A percentile compares a stretch with the other conserved stretches of the same genome.
Evolutionary conservation across 768 basidiomycete species (phyloP).

Genomic region (Hygrophoropsis aurantiaca): DNA sequence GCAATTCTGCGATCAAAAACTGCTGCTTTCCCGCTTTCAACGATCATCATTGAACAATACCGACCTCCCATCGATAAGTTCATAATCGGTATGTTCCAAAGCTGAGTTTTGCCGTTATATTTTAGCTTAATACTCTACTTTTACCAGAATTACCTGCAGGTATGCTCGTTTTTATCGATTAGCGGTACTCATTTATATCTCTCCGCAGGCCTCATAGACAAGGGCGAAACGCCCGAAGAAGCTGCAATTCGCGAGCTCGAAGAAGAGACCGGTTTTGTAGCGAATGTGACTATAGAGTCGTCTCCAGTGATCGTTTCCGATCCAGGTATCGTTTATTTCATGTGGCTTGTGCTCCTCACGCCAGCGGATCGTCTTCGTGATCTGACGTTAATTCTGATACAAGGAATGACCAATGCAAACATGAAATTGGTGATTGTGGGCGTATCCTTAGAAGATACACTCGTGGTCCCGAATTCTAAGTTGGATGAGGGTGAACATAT

Average conservation of each 20-base stretch:
- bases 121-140: not conserved
- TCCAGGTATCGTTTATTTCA: slow-evolving; percentile 50
- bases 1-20: slow-evolving; percentile 77
- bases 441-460: slow-evolving; percentile 62
- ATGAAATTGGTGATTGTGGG: slow-evolving; percentile 83
- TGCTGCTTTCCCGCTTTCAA: slow-evolving; percentile 69
- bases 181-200: slow-evolving; percentile 21
- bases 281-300: slow-evolving; percentile 56
- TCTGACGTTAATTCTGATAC: no score
- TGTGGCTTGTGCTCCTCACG: no score
- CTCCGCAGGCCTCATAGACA: slow-evolving; percentile 74
- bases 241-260: slow-evolving; percentile 86
- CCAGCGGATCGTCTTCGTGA: no score
- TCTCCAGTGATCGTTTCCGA: slow-evolving; percentile 66
- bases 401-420: slow-evolving; percentile 92
- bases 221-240: slow-evolving; percentile 75
- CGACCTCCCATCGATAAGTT: slow-evolving; percentile 81
- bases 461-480: slow-evolving; percentile 70
- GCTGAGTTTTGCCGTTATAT: slow-evolving; percentile 1
- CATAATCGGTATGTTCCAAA: slow-evolving; percentile 58
- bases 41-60: slow-evolving; percentile 89
- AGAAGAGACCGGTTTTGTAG: slow-evolving; percentile 91
- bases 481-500: slow-evolving; percentile 90
- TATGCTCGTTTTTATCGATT: slow-evolving; percentile 35
- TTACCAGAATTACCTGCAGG: slow-evolving; percentile 57